phyloP scores from a whole-genome alignment of 768 basidiomycete species.

The Lactifluus subvellereus region DNA sequence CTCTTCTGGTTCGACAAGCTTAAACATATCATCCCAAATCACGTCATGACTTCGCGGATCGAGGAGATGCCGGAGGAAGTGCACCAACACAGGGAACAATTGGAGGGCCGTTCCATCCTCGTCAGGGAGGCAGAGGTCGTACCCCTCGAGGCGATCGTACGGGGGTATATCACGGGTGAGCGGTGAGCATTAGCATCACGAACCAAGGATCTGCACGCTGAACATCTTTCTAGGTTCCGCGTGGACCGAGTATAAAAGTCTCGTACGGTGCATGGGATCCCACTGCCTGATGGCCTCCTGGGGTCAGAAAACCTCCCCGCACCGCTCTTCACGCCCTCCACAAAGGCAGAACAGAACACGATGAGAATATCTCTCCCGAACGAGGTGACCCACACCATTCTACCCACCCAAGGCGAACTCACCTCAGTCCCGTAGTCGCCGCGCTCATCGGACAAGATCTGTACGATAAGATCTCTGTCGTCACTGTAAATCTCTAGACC shows the following conservation, averaged over 20 bases:
- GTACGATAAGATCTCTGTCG: too few species aligned
- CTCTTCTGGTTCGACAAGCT: constrained; percentile 94
- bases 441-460: too few species aligned
- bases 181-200: constrained; percentile 32
- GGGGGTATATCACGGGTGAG: constrained; percentile 34
- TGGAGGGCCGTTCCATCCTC: too few species aligned
- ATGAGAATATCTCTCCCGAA: too few species aligned
- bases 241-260: too few species aligned
- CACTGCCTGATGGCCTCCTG: constrained; percentile 62
- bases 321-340: constrained; percentile 39
- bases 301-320: constrained; percentile 79
- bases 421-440: constrained; percentile 27
- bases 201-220: constrained; percentile 81
- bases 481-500: too few species aligned
- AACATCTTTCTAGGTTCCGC: constrained; percentile 52
- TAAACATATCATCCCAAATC: constrained; percentile 74
- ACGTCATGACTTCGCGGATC: constrained; percentile 73
- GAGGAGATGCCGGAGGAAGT: constrained; percentile 81
- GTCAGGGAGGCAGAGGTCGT: too few species aligned
- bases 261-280: constrained; percentile 84
- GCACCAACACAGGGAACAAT: constrained; percentile 27
- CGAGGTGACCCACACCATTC: constrained; percentile 30
- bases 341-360: too few species aligned
- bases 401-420: constrained; percentile 72
- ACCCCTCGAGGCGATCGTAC: too few species aligned